Evolutionary conservation across 176 grass and related monocot genomes (phyloP).

Genomic region (Carex scoparia): DNA sequence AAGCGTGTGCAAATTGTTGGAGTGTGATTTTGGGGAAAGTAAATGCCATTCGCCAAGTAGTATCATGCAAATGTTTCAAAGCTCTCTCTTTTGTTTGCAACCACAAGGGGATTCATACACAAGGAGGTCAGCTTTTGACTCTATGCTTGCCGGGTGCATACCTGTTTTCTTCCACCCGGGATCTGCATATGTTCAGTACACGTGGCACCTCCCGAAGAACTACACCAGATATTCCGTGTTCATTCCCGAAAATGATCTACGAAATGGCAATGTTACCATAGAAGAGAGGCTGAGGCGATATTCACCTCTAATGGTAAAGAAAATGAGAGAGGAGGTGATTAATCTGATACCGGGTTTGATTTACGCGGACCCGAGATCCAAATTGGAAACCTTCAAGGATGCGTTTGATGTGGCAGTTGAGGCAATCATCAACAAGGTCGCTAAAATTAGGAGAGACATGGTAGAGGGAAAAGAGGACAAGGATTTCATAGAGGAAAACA

Average conservation of each 20-base stretch:
- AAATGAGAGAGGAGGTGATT: slow-evolving; percentile 91
- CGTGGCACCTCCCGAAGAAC: slow-evolving; percentile 93
- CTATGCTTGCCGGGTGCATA: slow-evolving; percentile 87
- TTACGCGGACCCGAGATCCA: slow-evolving; percentile 85
- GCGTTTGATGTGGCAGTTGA: slow-evolving; percentile 84
- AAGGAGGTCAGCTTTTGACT: slow-evolving; percentile 90
- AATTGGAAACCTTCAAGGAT: slow-evolving; percentile 81
- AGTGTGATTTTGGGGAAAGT: slow-evolving; percentile 93
- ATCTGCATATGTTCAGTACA: slow-evolving; percentile 87
- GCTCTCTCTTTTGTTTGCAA: slow-evolving; percentile 88
- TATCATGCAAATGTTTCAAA: slow-evolving; percentile 98
- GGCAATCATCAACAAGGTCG: slow-evolving; percentile 75
- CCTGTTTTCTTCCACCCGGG: slow-evolving; percentile 99
- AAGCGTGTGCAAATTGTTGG: slow-evolving; percentile 62
- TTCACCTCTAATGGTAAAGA: slow-evolving; percentile 41
- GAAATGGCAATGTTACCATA: slow-evolving; percentile 51
- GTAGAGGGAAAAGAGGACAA: slow-evolving; percentile 53
- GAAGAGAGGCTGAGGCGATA: slow-evolving; percentile 64
- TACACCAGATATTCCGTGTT: slow-evolving; percentile 89
- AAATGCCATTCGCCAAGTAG: slow-evolving; percentile 89
- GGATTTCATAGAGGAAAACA: slow-evolving; percentile 86
- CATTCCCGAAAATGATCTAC: slow-evolving; percentile 68
- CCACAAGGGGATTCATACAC: slow-evolving; percentile 95
- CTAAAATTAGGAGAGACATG: slow-evolving; percentile 74
- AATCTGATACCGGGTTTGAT: slow-evolving; percentile 80